Evolutionary conservation across 2,329 filamentous ascomycete species (phyloP), one percentile per base, ranked within the genome.

Genomic region (Huntiella abstrusa): DNA sequence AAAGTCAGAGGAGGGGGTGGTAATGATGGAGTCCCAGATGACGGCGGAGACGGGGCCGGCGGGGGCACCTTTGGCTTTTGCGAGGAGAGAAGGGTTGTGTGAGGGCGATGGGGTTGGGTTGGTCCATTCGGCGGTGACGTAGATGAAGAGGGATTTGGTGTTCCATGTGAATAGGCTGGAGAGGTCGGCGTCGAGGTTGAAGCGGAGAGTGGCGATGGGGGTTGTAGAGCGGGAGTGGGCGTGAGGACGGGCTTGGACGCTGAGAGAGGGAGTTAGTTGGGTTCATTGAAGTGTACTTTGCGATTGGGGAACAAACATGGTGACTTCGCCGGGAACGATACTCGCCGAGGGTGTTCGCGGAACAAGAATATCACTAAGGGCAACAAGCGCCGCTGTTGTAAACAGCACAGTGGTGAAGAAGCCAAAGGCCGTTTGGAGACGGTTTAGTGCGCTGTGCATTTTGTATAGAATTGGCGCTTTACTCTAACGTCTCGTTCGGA

Each of bases 161-260:
- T 98, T 98, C 91, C 88, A 98, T 58, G 83, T 93, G 73, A 96
- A 96, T 55, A 98, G 83, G 38, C 80, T 80, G 51, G 77, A 81
- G 51, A 98, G 74, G 65, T 98, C 88, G 45, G 87, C 82, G 57
- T 94, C 82, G 50, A 98, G 73, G 57, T 87, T 83, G 70, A 98
- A 98, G 60, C 80, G 81, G 59, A 98, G 80, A 59, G 91, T 77
- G 55, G 88, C 91, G 62, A 95, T 96, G 64, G 98, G 91, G 64
- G 96, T 87, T 63, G 83, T 84, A 62, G 91, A 92, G 44, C 73
- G 69, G 54, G 79, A 83, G 69, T 96, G 94, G 71, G 96, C 96
- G 61, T 96, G 83, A n/a, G 91, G 86, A 7, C 88, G 75, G 47
- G 91, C 88, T 62, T 82, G 85, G 57, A 88, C 79, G 49, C 84